These are phyloP conservation scores for Chalaropsis thielavioides DNA, from an alignment of 2,329 filamentous ascomycete genomes.

Conservation along the genomic window DNA sequence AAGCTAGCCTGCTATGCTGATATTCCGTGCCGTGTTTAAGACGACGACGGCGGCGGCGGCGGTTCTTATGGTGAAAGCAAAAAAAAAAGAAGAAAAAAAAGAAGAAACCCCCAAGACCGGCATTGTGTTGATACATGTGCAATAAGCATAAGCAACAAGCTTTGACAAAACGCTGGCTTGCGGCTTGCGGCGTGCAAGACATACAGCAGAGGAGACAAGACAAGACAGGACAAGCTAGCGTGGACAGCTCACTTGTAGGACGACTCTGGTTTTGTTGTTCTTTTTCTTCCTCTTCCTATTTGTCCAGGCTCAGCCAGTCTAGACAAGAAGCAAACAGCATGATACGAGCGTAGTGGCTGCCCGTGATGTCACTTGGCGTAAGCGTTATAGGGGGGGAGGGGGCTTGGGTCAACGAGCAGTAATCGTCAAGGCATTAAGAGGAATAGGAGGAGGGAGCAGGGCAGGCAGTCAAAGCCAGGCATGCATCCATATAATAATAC, in stretches of 20 bases:
- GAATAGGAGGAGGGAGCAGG: too few species aligned
- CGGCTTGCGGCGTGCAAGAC: neutral
- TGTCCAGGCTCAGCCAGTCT: neutral
- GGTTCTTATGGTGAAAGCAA: too few species aligned
- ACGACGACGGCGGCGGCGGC: too few species aligned
- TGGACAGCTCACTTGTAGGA: too few species aligned
- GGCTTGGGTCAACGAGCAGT: neutral
- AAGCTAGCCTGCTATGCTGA: too few species aligned
- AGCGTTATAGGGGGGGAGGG: neutral
- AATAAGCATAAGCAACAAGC: conserved; percentile 1
- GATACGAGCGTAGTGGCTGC: neutral
- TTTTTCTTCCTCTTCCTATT: too few species aligned
- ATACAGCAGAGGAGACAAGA: neutral
- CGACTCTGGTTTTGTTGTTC: too few species aligned
- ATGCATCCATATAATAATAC: too few species aligned
- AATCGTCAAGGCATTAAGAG: neutral
- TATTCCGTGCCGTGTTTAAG: too few species aligned
- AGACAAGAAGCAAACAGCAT: neutral
- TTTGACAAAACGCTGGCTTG: neutral
- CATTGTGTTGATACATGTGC: neutral
- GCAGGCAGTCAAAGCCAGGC: too few species aligned
- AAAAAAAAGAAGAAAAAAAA: neutral
- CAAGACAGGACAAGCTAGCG: neutral
- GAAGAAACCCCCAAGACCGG: neutral
- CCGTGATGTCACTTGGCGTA: neutral